Conservation (phyloP, 495 filamentous ascomycete species). For the Choiromyces venosus region DNA sequence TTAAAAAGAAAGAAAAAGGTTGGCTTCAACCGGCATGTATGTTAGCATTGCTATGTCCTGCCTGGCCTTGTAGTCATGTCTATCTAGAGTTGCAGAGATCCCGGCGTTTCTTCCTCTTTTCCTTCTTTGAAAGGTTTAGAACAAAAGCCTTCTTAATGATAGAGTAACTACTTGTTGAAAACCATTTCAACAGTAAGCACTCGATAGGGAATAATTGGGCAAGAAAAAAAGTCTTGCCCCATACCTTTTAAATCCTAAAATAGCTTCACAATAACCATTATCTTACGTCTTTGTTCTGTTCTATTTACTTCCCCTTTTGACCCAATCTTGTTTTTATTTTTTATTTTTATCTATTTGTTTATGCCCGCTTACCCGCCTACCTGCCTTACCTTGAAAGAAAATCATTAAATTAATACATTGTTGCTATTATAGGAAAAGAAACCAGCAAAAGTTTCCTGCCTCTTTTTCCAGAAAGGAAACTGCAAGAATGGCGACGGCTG, state of each 20-base stretch:
- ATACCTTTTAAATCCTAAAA: too few species aligned
- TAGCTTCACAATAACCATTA: neutral
- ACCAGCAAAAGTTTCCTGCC: constrained; percentile 34
- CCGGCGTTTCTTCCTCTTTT: neutral
- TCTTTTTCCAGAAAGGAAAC: constrained; percentile 40
- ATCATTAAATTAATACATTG: constrained; percentile 23
- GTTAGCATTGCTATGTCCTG: neutral
- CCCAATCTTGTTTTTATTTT: too few species aligned
- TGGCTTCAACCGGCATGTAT: neutral
- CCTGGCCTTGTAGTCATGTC: neutral
- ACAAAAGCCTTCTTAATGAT: neutral
- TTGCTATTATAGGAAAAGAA: constrained; percentile 37
- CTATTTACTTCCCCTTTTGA: neutral
- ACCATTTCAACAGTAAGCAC: neutral
- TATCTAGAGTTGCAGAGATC: neutral
- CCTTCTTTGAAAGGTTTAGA: neutral
- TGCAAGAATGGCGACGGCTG: constrained; percentile 41
- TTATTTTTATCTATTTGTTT: neutral
- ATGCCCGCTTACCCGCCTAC: too few species aligned
- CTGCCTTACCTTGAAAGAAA: constrained; percentile 15
- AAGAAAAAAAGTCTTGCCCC: neutral
- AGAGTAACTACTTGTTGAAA: neutral
- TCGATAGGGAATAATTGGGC: neutral
- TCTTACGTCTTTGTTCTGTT: neutral
- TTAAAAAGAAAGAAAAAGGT: neutral